Conservation (phyloP, 306 rosid genomes). For the Cicer cuneatum region DNA sequence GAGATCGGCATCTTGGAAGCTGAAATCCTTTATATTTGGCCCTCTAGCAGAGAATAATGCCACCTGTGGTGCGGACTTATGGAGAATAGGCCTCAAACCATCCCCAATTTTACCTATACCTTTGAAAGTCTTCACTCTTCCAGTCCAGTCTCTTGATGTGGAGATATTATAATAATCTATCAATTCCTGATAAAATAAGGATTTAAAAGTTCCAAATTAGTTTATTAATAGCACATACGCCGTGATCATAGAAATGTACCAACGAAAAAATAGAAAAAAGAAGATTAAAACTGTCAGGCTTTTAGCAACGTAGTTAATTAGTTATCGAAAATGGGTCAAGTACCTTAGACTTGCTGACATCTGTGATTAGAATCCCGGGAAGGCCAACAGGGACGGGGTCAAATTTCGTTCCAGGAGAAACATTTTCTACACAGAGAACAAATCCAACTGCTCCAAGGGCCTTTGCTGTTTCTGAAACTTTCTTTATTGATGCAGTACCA, state of each 20-base stretch:
- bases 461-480: slow-evolving; percentile 89
- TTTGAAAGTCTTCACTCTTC: slow-evolving; percentile 88
- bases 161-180: slow-evolving; percentile 88
- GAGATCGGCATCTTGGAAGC: slow-evolving; percentile 96
- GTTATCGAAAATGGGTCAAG: slow-evolving; percentile 37
- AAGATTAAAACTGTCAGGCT: slow-evolving; percentile 9
- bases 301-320: slow-evolving; percentile 27
- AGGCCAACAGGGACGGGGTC: slow-evolving; percentile 91
- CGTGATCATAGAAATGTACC: slow-evolving; percentile 35
- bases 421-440: slow-evolving; percentile 95
- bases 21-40: slow-evolving; percentile 89
- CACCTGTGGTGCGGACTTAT: slow-evolving; percentile 97
- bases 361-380: slow-evolving; percentile 91
- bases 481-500: slow-evolving; percentile 87
- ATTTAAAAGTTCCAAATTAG: slow-evolving; percentile 45
- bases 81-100: slow-evolving; percentile 85
- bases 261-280: slow-evolving; percentile 20
- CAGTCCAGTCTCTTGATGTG: slow-evolving; percentile 94
- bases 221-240: slow-evolving; percentile 23
- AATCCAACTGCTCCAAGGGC: slow-evolving; percentile 97
- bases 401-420: slow-evolving; percentile 85
- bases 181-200: slow-evolving; percentile 66
- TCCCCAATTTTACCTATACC: slow-evolving; percentile 83
- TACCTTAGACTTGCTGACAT: slow-evolving; percentile 87
- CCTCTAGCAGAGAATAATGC: slow-evolving; percentile 95